These are phyloP conservation scores for Cavenderia fasciculata DNA, from an alignment of 78 protist species.

Conservation along the genomic window DNA sequence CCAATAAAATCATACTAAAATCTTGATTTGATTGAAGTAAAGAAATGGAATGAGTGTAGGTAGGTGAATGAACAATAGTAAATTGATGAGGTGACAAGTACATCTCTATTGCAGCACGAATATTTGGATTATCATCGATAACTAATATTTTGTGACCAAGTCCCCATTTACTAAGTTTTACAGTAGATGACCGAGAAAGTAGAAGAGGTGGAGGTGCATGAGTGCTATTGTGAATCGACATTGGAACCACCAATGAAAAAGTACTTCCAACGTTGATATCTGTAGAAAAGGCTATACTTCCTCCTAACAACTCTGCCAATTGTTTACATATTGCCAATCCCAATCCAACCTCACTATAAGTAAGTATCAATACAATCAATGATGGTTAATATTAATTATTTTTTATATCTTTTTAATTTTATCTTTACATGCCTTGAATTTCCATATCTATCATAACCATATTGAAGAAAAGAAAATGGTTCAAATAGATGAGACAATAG, in stretches of 20 bases:
- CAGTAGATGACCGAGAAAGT: no score
- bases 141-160: constrained; percentile 21
- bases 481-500: background rate
- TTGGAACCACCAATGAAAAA: constrained; percentile 1
- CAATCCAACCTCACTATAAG: constrained; percentile 37
- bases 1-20: constrained; percentile 31
- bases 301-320: constrained; percentile 22
- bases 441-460: background rate
- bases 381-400: background rate
- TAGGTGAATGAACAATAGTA: background rate
- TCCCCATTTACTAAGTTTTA: constrained; percentile 43
- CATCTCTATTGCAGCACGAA: constrained; percentile 6
- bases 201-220: no score
- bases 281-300: background rate
- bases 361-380: background rate
- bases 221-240: no score
- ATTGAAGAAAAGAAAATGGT: constrained; percentile 12
- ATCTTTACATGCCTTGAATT: no score
- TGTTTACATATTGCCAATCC: constrained; percentile 46
- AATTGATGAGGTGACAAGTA: constrained; percentile 28
- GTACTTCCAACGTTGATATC: background rate
- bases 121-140: constrained; percentile 35
- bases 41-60: background rate
- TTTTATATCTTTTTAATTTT: no score
- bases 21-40: background rate